These are phyloP conservation scores for Firmiana major DNA, from an alignment of 345 rosid species.

Conservation along the genomic window DNA sequence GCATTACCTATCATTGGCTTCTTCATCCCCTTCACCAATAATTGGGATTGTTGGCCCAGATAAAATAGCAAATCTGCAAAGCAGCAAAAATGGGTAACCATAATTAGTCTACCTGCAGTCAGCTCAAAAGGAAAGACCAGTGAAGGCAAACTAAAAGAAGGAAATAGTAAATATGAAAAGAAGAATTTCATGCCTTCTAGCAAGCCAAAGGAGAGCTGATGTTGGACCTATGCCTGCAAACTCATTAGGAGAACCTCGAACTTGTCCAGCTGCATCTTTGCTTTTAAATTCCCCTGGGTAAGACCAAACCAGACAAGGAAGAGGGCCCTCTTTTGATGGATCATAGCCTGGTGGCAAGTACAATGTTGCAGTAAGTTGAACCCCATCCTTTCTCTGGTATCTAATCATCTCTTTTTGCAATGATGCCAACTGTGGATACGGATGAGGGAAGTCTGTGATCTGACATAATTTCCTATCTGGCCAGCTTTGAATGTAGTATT, in stretches of 20 bases:
- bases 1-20: conserved; percentile 91
- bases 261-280: conserved; percentile 99
- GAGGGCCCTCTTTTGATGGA: conserved; percentile 85
- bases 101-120: conserved; percentile 12
- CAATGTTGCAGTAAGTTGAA: conserved; percentile 90
- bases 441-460: conserved; percentile 90
- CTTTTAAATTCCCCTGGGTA: conserved; percentile 99
- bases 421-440: conserved; percentile 90
- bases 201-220: conserved; percentile 95
- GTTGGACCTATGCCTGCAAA: conserved; percentile 95
- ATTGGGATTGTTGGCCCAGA: conserved; percentile 98
- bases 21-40: conserved; percentile 95
- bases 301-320: conserved; percentile 94
- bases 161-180: background rate
- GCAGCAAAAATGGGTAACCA: conserved; percentile 17
- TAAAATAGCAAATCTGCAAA: conserved; percentile 82
- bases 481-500: conserved; percentile 81
- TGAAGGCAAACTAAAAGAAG: background rate
- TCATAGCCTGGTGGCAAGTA: conserved; percentile 92
- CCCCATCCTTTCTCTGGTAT: conserved; percentile 95
- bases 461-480: conserved; percentile 73
- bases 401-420: conserved; percentile 96
- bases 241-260: conserved; percentile 99
- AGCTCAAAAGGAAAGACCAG: conserved; percentile 10
- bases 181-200: conserved; percentile 64